phyloP scores from a whole-genome alignment of 1,284 basidiomycete species.

The Boletus subluridellus region DNA sequence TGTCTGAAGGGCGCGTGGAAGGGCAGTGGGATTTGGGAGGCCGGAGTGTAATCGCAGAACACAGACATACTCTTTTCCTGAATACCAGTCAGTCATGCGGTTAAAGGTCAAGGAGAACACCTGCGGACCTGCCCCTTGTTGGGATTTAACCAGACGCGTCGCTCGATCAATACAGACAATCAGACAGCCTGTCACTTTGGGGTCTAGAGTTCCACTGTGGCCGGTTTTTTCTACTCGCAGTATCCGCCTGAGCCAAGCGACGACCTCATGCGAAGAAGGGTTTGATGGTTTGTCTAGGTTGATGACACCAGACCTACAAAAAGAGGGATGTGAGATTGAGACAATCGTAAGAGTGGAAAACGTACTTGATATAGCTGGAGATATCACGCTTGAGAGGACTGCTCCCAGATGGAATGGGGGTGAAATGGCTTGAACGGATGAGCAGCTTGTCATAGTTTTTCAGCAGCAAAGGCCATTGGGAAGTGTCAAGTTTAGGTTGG shows the following conservation, averaged over 20 bases:
- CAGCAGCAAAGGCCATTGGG: constrained; percentile 95
- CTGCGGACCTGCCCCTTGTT: constrained; percentile 84
- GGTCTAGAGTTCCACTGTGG: constrained; percentile 96
- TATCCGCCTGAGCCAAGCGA: constrained; percentile 97
- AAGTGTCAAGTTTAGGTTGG: constrained; percentile 84
- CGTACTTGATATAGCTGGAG: constrained; percentile 83
- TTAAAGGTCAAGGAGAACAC: constrained; percentile 1
- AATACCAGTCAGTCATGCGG: constrained; percentile 5
- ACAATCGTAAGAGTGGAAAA: constrained; percentile 4
- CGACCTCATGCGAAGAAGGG: constrained; percentile 99
- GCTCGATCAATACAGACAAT: constrained; percentile 99
- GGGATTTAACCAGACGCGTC: constrained; percentile 98
- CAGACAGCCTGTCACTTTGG: constrained; percentile 97
- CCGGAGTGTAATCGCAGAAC: constrained; percentile 89
- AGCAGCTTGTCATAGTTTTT: constrained; percentile 99
- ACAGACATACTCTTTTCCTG: constrained; percentile 98
- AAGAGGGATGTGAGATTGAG: constrained; percentile 1
- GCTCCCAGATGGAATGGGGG: constrained; percentile 89
- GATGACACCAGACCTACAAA: constrained; percentile 86
- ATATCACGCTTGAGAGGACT: constrained; percentile 95
- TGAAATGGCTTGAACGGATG: constrained; percentile 95
- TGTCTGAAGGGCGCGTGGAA: constrained; percentile 93
- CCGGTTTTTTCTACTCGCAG: constrained; percentile 97
- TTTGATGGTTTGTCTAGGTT: constrained; percentile 99
- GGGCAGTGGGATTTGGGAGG: constrained; percentile 77